phyloP scores from a whole-genome alignment of 208 protist species.

The Trypanosoma conorhini region DNA sequence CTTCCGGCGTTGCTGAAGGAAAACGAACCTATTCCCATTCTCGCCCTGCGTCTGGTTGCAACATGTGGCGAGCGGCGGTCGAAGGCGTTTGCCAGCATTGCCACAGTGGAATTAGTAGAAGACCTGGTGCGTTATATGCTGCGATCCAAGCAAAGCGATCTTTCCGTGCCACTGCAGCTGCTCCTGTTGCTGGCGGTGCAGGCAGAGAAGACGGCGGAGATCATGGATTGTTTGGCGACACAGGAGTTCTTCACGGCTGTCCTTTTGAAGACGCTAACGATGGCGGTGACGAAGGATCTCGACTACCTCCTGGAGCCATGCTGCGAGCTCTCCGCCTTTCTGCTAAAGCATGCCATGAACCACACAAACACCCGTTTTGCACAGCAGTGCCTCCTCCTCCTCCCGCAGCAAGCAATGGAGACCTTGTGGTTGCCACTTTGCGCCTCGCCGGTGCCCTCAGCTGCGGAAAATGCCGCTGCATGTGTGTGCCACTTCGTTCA shows the following conservation, averaged over 20 bases:
- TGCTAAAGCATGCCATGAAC: conserved; percentile 41
- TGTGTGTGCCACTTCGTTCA: conserved; percentile 52
- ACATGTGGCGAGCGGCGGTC: conserved; percentile 62
- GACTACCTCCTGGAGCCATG: conserved; percentile 32
- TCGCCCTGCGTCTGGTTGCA: conserved; percentile 80
- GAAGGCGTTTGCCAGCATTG: conserved; percentile 33
- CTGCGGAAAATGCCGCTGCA: conserved; percentile 44
- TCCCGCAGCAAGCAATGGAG: conserved; percentile 37
- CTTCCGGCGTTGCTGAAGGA: conserved; percentile 69
- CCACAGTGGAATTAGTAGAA: conserved; percentile 32
- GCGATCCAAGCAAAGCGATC: conserved; percentile 25
- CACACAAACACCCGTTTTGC: conserved; percentile 37
- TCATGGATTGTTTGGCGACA: conserved; percentile 37
- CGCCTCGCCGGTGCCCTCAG: conserved; percentile 18
- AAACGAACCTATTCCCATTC: conserved; percentile 78
- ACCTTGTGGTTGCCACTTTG: conserved; percentile 61
- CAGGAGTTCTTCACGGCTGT: conserved; percentile 50
- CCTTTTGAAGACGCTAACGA: conserved; percentile 43
- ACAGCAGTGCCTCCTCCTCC: conserved; percentile 39
- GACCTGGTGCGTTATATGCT: conserved; percentile 35
- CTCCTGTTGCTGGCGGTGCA: conserved; percentile 30
- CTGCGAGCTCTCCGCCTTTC: conserved; percentile 31
- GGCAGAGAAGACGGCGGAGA: conserved; percentile 22
- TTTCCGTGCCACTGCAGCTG: conserved; percentile 25
- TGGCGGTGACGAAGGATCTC: conserved; percentile 33